phyloP scores from a whole-genome alignment of 495 filamentous ascomycete species.

The Hapsidospora chrysogenum region DNA sequence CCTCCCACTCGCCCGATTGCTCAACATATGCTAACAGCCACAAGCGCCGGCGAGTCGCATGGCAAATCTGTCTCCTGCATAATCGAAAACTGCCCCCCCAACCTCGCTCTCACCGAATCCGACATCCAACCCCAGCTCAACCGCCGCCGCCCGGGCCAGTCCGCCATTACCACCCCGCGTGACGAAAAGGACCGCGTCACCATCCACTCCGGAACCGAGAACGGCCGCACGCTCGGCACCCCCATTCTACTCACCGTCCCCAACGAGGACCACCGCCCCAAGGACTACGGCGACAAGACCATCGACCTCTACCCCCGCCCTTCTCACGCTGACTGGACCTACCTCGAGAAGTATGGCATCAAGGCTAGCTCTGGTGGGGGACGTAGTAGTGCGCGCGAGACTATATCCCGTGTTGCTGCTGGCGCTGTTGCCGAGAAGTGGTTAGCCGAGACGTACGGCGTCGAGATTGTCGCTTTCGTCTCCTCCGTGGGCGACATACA shows the following conservation, averaged over 20 bases:
- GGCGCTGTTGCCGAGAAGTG: slow-evolving; percentile 93
- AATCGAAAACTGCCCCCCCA: slow-evolving; percentile 76
- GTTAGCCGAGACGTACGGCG: slow-evolving; percentile 56
- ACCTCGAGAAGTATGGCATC: slow-evolving; percentile 92
- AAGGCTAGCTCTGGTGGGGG: slow-evolving; percentile 89
- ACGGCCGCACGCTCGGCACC: slow-evolving; percentile 80
- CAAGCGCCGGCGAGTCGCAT: slow-evolving; percentile 78
- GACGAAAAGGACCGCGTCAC: slow-evolving; percentile 83
- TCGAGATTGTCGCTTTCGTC: slow-evolving; percentile 87
- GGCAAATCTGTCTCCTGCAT: slow-evolving; percentile 84
- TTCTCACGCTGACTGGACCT: slow-evolving; percentile 92
- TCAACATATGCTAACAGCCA: slow-evolving; percentile 4
- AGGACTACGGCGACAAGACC: slow-evolving; percentile 82
- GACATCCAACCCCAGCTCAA: slow-evolving; percentile 96
- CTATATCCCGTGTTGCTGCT: slow-evolving; percentile 86
- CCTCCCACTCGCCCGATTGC: slow-evolving; percentile 1
- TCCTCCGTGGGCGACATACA: slow-evolving; percentile 70
- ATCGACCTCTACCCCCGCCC: slow-evolving; percentile 88
- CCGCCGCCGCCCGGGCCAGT: slow-evolving; percentile 79
- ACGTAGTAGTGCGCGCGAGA: slow-evolving; percentile 83
- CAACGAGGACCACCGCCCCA: slow-evolving; percentile 87
- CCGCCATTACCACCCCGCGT: slow-evolving; percentile 75
- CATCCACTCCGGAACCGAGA: slow-evolving; percentile 91
- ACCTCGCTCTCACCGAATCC: slow-evolving; percentile 70
- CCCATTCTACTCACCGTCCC: slow-evolving; percentile 77